Base-by-base conservation (phyloP, 768 basidiomycete species). In the Termitomyces eurrhizus region DNA sequence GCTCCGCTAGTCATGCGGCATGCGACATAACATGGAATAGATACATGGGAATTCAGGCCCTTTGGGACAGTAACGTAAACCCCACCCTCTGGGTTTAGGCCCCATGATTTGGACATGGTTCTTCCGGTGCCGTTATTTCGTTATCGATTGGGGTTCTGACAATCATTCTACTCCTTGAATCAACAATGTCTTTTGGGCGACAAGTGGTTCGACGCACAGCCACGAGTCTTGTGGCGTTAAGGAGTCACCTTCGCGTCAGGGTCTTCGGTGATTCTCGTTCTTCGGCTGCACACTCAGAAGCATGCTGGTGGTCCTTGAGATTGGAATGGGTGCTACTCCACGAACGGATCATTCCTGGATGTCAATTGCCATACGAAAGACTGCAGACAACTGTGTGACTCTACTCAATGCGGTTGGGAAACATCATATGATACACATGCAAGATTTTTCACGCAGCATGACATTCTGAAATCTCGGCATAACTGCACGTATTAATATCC, bases 211-310 rank as follows among this genome's bases (percentile, higher is more conserved):
- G 61, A 32, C 52, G 64, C 68, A 72, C 68, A 64, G 71, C 71
- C 71, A 72, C 71, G 36, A 56, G 52, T 60, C 58, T 61, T 66
- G 64, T 68, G 68, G 69, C 67, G 67, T 64, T 58, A 50, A 45
- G 57, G 56, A 58, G 45, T n/a, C 26, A 48, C 33, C 62, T 54
- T 51, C 56, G 45, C 49, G 42, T 46, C 29, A 45, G 26, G 16
- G 14, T 36, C 57, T 58, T 61, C 57, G 50, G 45, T 33, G 59
- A 56, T 63, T 57, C 56, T 45, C 29, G 35, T 35, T 36, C 49
- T 60, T 58, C 37, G 29, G 44, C 8, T 41, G 48, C 13, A 44
- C n/a, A 44, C 18, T 18, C 42, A 48, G 55, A 63, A 52, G 41
- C 41, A 52, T 24, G 52, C 24, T 37, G 33, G 46, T 26, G 7